Evolutionary conservation across 2,329 filamentous ascomycete genomes (phyloP), one percentile per base, ranked within the genome.

Genomic region (Fusarium goolgardi): DNA sequence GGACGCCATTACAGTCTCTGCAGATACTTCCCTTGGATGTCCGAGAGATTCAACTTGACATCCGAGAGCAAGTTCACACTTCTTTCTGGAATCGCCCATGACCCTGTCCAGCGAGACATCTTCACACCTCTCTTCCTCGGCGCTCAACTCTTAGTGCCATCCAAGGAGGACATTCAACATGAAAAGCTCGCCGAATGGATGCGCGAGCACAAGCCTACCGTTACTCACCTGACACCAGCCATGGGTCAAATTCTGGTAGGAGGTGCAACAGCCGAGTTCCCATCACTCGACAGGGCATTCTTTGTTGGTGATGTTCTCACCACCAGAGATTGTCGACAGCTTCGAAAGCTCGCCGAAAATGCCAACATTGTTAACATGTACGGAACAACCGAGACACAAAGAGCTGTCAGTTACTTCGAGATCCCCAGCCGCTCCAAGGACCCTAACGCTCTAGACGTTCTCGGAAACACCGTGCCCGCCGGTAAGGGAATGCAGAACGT

Each of bases 211-310:
- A 81, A 85, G 56, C 88, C 91, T 4, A 97, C 90, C 18, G 91
- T 94, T 21, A 93, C 91, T 15, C 96, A 98, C 79, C 81, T 98
- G 39, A 99, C 96, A 2, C 96, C 96, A 12, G 96, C 96, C 59
- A 97, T 98, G 94, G 94, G 94, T 56, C 93, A 97, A 73, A 96
- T 98, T 64, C 82, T 98, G 3, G 90, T 95, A n/a, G 94, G 94
- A 43, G 93, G 92, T 70, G 91, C 93, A 25, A 90, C 82, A 5
- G 89, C 92, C 0, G 79, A 91, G 69, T 96, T 97, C 74, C 63
- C 63, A 16, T 69, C 67, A 1, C 56, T 65, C 23, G 91, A 90
- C 59, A 84, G 88, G 59, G 93, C 90, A 20, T 95, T 98, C 83
- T 98, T 95, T 66, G 95, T 98, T 2, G 96, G 96, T 32, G 95